These are phyloP conservation scores for Hymenotorrendiella dingleyae DNA, from an alignment of 2,329 filamentous ascomycete genomes.

Conservation along the genomic window DNA sequence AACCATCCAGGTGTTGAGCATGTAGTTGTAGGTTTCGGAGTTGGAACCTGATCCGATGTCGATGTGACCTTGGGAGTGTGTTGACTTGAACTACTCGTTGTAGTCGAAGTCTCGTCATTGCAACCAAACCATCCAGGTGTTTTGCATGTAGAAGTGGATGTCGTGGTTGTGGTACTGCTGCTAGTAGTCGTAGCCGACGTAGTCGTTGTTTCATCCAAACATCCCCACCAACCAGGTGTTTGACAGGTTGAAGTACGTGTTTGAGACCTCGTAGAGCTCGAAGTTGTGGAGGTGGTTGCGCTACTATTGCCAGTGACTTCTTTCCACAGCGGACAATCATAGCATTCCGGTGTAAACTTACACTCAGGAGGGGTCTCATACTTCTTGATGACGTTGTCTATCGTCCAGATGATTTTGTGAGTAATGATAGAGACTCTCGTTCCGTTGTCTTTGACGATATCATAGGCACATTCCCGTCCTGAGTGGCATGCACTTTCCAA, in stretches of 20 bases:
- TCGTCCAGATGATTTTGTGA: slow-evolving; percentile 84
- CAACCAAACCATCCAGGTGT: slow-evolving; percentile 43
- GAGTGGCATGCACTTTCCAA: slow-evolving; percentile 91
- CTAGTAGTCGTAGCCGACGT: slow-evolving; percentile 22
- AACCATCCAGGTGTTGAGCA: slow-evolving; percentile 40
- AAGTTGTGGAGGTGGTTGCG: slow-evolving; percentile 62
- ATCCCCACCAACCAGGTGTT: slow-evolving; percentile 76
- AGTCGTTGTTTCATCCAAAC: slow-evolving; percentile 38
- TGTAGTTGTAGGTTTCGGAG: slow-evolving; percentile 24
- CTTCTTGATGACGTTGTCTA: slow-evolving; percentile 76
- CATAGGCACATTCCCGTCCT: slow-evolving; percentile 82
- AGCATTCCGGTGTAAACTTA: slow-evolving; percentile 68
- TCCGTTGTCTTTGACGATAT: slow-evolving; percentile 84
- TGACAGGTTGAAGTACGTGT: slow-evolving; percentile 81
- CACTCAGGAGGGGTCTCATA: slow-evolving; percentile 80
- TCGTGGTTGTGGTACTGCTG: slow-evolving; percentile 27
- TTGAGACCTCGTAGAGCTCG: slow-evolving; percentile 53
- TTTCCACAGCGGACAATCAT: slow-evolving; percentile 93
- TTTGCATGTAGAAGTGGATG: slow-evolving; percentile 36
- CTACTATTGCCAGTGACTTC: slow-evolving; percentile 67
- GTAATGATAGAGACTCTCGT: slow-evolving; percentile 90
- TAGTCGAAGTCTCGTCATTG: slow-evolving; percentile 42
- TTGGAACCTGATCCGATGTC: slow-evolving; percentile 18
- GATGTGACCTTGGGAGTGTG: slow-evolving; percentile 23
- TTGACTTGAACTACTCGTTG: slow-evolving; percentile 26